phyloP scores from a whole-genome alignment of 148 eudicot species.

The Amaranthus cruentus region DNA sequence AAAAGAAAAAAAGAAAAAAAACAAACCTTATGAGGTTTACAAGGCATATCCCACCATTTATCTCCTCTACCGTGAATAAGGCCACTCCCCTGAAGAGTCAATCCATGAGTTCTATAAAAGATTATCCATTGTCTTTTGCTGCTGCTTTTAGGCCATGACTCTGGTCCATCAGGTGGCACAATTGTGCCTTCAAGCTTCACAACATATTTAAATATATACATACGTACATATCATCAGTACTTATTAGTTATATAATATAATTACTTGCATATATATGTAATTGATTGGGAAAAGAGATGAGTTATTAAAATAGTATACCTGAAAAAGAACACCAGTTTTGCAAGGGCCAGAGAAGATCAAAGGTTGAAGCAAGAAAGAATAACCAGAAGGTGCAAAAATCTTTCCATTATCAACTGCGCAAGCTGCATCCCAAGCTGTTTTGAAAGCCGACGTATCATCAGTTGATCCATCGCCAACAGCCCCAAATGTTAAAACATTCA shows the following conservation, averaged over 20 bases:
- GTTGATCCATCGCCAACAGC: constrained; percentile 73
- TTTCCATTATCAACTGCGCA: constrained; percentile 48
- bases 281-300: background rate
- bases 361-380: constrained; percentile 66
- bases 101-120: constrained; percentile 64
- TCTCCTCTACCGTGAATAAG: constrained; percentile 82
- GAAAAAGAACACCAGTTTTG: constrained; percentile 44
- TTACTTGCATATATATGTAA: background rate
- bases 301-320: constrained; percentile 36
- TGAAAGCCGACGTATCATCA: constrained; percentile 71
- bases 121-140: constrained; percentile 83
- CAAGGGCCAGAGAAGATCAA: constrained; percentile 84
- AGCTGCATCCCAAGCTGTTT: constrained; percentile 83
- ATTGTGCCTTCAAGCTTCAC: constrained; percentile 70
- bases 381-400: constrained; percentile 47
- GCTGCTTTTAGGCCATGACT: constrained; percentile 60
- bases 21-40: constrained; percentile 91
- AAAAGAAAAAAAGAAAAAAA: background rate
- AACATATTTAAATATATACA: background rate
- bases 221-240: too few species aligned
- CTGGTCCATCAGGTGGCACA: constrained; percentile 88
- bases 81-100: constrained; percentile 77
- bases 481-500: constrained; percentile 63
- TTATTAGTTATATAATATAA: background rate
- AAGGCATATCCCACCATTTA: constrained; percentile 93